phyloP scores from a whole-genome alignment of 2,329 filamentous ascomycete species.

The Eutypella sp. region DNA sequence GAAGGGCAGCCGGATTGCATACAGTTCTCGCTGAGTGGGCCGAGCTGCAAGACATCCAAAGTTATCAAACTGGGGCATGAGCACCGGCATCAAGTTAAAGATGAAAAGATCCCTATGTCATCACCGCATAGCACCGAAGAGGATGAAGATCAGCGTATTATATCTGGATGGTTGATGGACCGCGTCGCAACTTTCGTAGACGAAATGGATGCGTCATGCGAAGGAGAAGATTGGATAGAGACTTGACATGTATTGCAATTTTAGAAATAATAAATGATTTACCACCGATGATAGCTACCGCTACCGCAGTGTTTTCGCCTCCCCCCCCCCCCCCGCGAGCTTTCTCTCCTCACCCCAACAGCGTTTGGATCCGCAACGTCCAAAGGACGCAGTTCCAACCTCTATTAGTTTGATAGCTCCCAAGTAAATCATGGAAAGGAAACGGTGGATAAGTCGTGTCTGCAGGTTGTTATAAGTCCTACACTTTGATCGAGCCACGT shows the following conservation, averaged over 20 bases:
- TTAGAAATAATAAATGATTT: no score
- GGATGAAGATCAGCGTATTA: slow-evolving; percentile 9
- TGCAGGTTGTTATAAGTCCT: no score
- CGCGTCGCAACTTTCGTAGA: slow-evolving; percentile 21
- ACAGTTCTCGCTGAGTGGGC: slow-evolving; percentile 24
- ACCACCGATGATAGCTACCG: no score
- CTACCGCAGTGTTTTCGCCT: no score
- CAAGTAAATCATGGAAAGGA: no score
- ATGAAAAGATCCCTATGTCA: neutral
- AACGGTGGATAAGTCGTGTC: no score
- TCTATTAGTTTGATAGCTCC: no score
- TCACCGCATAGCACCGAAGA: slow-evolving; percentile 1
- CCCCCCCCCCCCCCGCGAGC: no score
- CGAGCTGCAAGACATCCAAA: slow-evolving; percentile 23
- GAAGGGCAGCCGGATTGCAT: slow-evolving; percentile 20
- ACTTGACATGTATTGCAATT: slow-evolving; percentile 11
- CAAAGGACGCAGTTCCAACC: no score
- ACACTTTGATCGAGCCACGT: no score
- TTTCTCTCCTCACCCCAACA: no score
- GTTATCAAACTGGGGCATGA: slow-evolving; percentile 20
- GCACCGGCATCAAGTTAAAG: slow-evolving; percentile 3
- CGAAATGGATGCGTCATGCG: slow-evolving; percentile 21
- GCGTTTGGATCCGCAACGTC: no score
- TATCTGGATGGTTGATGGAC: slow-evolving; percentile 27
- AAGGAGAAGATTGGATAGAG: slow-evolving; percentile 17